These are phyloP conservation scores for Chrysanthemum makinoi DNA, from an alignment of 129 eudicot species.

Conservation along the genomic window DNA sequence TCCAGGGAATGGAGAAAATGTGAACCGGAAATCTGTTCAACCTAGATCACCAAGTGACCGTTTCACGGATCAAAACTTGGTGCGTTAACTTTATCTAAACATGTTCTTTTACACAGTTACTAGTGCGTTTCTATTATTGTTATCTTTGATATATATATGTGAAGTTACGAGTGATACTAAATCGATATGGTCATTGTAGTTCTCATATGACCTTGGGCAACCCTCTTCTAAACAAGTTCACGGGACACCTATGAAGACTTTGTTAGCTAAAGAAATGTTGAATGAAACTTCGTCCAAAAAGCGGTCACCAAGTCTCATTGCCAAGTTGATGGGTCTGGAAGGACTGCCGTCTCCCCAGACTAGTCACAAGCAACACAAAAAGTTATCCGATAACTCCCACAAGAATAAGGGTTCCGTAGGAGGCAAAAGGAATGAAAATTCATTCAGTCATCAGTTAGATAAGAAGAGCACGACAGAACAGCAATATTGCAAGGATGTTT, in stretches of 20 bases:
- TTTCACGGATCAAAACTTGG: conserved; percentile 42
- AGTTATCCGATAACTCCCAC: conserved; percentile 36
- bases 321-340: conserved; percentile 88
- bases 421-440: conserved; percentile 28
- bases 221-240: conserved; percentile 35
- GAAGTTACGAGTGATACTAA: conserved; percentile 8
- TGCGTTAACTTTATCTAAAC: conserved; percentile 16
- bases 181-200: conserved; percentile 34
- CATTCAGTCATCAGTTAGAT: conserved; percentile 25
- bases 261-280: conserved; percentile 76
- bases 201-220: conserved; percentile 40
- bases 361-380: conserved; percentile 46
- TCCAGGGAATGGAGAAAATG: conserved; percentile 42
- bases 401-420: conserved; percentile 7
- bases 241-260: conserved; percentile 70
- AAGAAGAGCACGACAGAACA: conserved; percentile 43
- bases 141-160: background rate
- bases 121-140: background rate
- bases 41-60: conserved; percentile 36
- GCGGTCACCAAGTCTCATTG: conserved; percentile 61
- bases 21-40: conserved; percentile 35
- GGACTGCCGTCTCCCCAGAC: conserved; percentile 64
- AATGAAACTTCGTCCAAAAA: conserved; percentile 55
- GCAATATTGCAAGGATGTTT: conserved; percentile 72
- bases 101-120: conserved; percentile 3